Evolutionary conservation across 805 yeast genomes (phyloP), one percentile per base, ranked within the genome.

Genomic region (Metschnikowia cubensis): DNA sequence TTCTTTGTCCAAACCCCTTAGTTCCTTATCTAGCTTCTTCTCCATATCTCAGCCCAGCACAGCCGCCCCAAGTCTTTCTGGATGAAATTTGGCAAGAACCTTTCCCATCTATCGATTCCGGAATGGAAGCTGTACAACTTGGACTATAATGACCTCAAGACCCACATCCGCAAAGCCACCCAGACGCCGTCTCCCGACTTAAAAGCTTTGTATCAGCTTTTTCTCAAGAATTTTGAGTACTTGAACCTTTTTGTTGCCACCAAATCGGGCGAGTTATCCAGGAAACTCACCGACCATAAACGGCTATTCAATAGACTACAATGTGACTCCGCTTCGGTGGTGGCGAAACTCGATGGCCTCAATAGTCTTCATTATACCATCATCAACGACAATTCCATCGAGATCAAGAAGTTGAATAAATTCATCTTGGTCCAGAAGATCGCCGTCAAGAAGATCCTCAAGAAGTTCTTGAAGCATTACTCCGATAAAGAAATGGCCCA

Each of bases 81-180:
- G 44, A 91, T 91, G 98, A 92, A 89, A 69, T 91, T 90, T 66
- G 96, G 97, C 46, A 75, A 81, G 38, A 90, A 86, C 60, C 75
- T 91, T 20, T 73, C 79, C 47, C 82, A 80, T 55, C 76, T 89
- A 58, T 86, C 96, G 11, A 86, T 89, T 21, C 89, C 91, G 1
- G 94, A 88, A 70, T 91, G 98, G 97, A 79, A 80, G 59, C 79
- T 81, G 53, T 85, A 88, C 67, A 89, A 91, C 65, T 75, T 91
- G 37, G 90, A 89, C 61, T 91, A 91, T 68, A 85, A 89, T 57
- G 87, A 83, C 35, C 65, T 91, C 50, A 91, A 90, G 66, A 68
- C 69, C 4, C 74, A 78, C 41, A 88, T 91, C 51, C 77, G 84
- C 58, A 63, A 66, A 18, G 81, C 83, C 7, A 85, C 92, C 45